phyloP scores from a whole-genome alignment of 1,284 basidiomycete species.

The Ganoderma sinense region DNA sequence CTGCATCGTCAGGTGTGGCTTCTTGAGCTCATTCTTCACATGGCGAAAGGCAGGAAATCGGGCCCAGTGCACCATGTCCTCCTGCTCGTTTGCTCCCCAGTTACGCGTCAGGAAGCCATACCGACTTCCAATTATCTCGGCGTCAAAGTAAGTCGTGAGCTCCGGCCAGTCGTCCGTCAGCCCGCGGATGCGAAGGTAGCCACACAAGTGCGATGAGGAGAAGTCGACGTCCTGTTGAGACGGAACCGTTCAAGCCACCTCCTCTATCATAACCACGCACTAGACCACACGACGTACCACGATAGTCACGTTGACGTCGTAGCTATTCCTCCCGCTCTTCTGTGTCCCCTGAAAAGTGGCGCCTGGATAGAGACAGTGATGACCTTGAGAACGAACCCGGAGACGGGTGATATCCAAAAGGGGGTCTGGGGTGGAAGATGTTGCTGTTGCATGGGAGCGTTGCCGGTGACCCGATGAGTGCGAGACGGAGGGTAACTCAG shows the following conservation, averaged over 20 bases:
- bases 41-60: slow-evolving; percentile 91
- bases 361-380: slow-evolving; percentile 75
- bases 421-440: slow-evolving; percentile 53
- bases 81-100: slow-evolving; percentile 87
- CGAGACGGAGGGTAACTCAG: slow-evolving; percentile 22
- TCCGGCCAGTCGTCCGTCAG: slow-evolving; percentile 87
- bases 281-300: slow-evolving; percentile 46
- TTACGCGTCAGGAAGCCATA: slow-evolving; percentile 89
- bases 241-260: slow-evolving; percentile 47
- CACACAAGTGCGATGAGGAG: slow-evolving; percentile 55
- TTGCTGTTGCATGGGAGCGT: slow-evolving; percentile 21
- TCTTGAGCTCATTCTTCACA: slow-evolving; percentile 76
- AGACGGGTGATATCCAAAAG: slow-evolving; percentile 78
- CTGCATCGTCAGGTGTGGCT: slow-evolving; percentile 78
- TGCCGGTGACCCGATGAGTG: slow-evolving; percentile 31
- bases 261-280: slow-evolving; percentile 15
- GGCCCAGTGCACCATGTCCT: slow-evolving; percentile 92
- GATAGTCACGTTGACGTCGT: slow-evolving; percentile 64
- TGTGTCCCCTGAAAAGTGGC: slow-evolving; percentile 61
- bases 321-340: slow-evolving; percentile 61
- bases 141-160: slow-evolving; percentile 93
- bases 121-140: slow-evolving; percentile 89
- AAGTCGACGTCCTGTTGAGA: slow-evolving; percentile 28
- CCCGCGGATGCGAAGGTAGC: slow-evolving; percentile 89
- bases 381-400: slow-evolving; percentile 74